These are phyloP conservation scores for Pichia phayaonensis DNA, from an alignment of 805 yeast genomes.

Conservation along the genomic window DNA sequence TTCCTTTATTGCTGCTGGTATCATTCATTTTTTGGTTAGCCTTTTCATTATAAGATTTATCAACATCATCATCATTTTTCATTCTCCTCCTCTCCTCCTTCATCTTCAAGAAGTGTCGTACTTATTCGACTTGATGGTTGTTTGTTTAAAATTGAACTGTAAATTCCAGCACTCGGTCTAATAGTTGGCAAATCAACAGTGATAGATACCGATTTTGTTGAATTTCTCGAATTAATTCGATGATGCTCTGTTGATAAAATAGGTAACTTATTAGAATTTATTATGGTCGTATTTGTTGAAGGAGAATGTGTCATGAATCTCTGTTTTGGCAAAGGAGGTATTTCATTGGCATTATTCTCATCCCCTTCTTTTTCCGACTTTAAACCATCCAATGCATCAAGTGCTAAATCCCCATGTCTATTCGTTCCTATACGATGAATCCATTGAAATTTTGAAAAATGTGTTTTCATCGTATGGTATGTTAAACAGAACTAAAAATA, in stretches of 20 bases:
- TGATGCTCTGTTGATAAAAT: no score
- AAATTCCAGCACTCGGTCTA: conserved; percentile 5
- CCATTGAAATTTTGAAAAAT: not conserved
- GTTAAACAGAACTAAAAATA: no score
- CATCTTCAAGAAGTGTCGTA: not conserved
- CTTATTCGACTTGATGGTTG: not conserved
- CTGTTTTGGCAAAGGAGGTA: no score
- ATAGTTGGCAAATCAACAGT: conserved; percentile 8
- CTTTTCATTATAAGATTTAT: not conserved
- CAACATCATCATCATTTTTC: not conserved
- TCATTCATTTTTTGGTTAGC: no score
- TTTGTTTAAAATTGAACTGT: not conserved
- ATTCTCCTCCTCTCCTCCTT: no score
- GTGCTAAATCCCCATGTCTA: not conserved
- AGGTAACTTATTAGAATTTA: no score
- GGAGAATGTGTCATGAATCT: not conserved
- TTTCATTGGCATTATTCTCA: no score
- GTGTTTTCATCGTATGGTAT: no score
- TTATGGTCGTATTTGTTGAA: not conserved
- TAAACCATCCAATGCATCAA: no score
- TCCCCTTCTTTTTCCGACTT: no score
- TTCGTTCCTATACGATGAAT: not conserved
- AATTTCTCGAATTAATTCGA: not conserved
- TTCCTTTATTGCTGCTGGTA: no score
- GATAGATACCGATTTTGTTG: not conserved